Percentiles rank a stretch among this genome's conserved stretches.
These are phyloP conservation scores for Fonsecaea pedrosoi DNA, from an alignment of 2,329 filamentous ascomycete genomes.

Conservation along the genomic window DNA sequence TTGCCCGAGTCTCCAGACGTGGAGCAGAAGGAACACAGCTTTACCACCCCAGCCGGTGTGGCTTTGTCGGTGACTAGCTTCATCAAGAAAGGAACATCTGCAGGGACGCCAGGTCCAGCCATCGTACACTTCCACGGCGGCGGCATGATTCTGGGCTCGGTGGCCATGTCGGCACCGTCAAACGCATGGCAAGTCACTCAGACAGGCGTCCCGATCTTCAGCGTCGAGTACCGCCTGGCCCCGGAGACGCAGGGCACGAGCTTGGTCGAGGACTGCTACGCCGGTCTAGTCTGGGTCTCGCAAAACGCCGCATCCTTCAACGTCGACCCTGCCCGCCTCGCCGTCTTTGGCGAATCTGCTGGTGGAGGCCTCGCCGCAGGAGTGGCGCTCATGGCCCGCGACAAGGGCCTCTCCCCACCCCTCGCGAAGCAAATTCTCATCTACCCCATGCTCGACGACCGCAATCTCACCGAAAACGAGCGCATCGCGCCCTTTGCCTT, in stretches of 20 bases:
- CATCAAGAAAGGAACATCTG: constrained; percentile 7
- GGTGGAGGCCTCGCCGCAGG: constrained; percentile 53
- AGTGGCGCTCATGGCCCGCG: constrained; percentile 49
- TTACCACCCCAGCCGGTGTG: constrained; percentile 8
- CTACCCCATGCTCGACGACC: constrained; percentile 59
- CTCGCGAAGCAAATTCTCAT: constrained; percentile 53
- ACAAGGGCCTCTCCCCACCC: constrained; percentile 43
- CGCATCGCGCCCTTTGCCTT: constrained; percentile 46
- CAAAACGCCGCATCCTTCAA: constrained; percentile 49
- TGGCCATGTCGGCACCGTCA: constrained; percentile 27
- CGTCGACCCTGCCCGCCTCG: constrained; percentile 40
- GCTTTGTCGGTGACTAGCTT: constrained; percentile 9
- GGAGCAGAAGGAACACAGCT: constrained; percentile 15
- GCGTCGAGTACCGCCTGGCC: constrained; percentile 42
- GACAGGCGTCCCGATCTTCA: constrained; percentile 40
- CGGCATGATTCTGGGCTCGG: constrained; percentile 40
- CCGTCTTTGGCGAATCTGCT: constrained; percentile 35
- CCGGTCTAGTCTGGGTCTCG: constrained; percentile 49
- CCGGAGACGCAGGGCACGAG: constrained; percentile 40
- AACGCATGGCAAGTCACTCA: constrained; percentile 32
- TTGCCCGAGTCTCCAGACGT: constrained; percentile 12
- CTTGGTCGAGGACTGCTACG: constrained; percentile 42
- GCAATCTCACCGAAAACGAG: constrained; percentile 42
- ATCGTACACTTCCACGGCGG: constrained; percentile 43
- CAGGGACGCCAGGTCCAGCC: constrained; percentile 36